A percentile compares a stretch with the other conserved stretches of the same genome.
Evolutionary conservation across 768 basidiomycete species (phyloP).

Genomic region (Termitomyces sp.): DNA sequence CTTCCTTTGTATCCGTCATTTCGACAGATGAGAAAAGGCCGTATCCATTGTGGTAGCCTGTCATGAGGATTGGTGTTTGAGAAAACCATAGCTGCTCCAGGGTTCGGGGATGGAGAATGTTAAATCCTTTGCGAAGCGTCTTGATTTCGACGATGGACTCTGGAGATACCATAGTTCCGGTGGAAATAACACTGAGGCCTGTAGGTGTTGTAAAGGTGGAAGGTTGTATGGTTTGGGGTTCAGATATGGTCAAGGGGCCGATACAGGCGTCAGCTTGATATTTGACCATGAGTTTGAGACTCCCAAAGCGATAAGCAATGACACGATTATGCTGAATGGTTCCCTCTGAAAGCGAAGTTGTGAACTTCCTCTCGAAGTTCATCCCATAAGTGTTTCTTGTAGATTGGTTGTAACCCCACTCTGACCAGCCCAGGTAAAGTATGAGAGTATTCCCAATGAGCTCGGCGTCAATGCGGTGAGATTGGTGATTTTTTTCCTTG

Average conservation of each 20-base stretch:
- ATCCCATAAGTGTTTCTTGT: constrained; percentile 7
- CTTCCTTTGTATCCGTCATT: neutral
- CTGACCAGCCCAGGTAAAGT: constrained; percentile 16
- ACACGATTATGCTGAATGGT: constrained; percentile 15
- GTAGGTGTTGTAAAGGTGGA: constrained; percentile 5
- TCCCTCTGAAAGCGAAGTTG: constrained; percentile 8
- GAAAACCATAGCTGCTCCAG: constrained; percentile 18
- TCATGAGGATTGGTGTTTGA: constrained; percentile 13
- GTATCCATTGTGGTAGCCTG: constrained; percentile 15
- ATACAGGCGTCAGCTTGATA: constrained; percentile 26
- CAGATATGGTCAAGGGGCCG: neutral
- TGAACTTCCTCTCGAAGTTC: constrained; percentile 15
- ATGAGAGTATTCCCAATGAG: constrained; percentile 12
- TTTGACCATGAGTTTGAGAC: constrained; percentile 23
- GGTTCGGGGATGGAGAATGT: neutral
- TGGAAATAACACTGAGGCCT: constrained; percentile 5
- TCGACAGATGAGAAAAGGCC: constrained; percentile 12
- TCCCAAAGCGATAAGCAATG: constrained; percentile 15
- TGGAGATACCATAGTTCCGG: constrained; percentile 8
- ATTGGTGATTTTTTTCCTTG: neutral
- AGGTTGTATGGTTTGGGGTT: neutral
- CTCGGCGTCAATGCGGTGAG: constrained; percentile 16
- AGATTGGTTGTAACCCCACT: constrained; percentile 1
- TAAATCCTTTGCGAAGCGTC: constrained; percentile 7
- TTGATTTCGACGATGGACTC: constrained; percentile 17